Base-by-base conservation (phyloP, 2,329 filamentous ascomycete genomes). In the Ophiosphaerella korrae region DNA sequence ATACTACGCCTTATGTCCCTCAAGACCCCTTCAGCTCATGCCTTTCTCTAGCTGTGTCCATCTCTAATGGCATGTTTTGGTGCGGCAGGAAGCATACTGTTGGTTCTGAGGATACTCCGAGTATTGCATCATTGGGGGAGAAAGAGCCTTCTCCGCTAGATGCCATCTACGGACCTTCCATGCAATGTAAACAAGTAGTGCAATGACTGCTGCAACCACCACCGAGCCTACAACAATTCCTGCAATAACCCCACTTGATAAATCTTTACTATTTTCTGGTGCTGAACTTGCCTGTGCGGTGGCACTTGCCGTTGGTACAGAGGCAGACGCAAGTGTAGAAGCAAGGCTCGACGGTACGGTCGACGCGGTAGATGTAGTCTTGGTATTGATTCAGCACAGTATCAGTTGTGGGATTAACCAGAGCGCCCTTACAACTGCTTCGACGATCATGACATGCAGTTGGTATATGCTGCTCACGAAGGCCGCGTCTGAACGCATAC, bases 401-500 rank as follows among this genome's bases (percentile, higher is more conserved):
- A 21, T 21, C 3, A n/a, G 3, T 12, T 12, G 18, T 14, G 18
- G 23, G 5, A 13, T 3, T 38, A 8, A 3, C 4, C 7, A 21
- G 5, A 26, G 12, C 18, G 36, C 1, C 7, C 35, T 31, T 37
- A 51, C 37, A 34, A 18, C 14, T 32, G 42, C 37, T 12, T 18
- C n/a, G 8, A 51, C 33, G 18, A 51, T 42, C 48, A 46, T 47
- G 12, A 51, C 26, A 7, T 18, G 31, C 7, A 23, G 6, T 23
- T 46, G 48, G 14, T 51, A 51, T 38, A 46, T 45, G 18, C 38
- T 46, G 23, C 31, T 46, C 8, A 51, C 31, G 14, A 23, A 51
- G 8, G 37, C 14, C 13, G 18, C 31, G 23, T 14, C 13, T 12
- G 42, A 5, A 7, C 24, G 16, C 11, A 46, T 16, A 31, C 7